These are phyloP conservation scores for Dentiscutata heterogama DNA, from an alignment of 371 early-diverging fungal species.

Conservation along the genomic window DNA sequence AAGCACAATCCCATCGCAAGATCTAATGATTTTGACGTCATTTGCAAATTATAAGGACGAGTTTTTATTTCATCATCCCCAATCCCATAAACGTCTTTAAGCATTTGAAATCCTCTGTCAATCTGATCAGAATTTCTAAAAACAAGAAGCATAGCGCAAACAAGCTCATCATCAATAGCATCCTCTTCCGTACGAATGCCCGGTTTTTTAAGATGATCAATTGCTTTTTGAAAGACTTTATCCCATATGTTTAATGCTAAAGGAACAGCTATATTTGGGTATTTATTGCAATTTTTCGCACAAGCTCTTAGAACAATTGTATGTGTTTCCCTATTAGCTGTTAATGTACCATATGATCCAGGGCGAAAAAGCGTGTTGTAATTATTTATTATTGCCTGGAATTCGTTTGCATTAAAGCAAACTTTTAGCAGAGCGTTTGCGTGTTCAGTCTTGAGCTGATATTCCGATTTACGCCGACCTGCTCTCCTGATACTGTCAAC, in stretches of 20 bases:
- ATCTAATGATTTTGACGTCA: constrained; percentile 1
- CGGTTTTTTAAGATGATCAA: neutral
- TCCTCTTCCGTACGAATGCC: neutral
- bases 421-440: constrained; percentile 56
- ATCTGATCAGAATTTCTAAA: neutral
- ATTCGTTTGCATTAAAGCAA: constrained; percentile 49
- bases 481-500: constrained; percentile 22
- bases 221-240: constrained; percentile 17
- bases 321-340: constrained; percentile 54
- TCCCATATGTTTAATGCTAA: constrained; percentile 53
- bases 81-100: constrained; percentile 9
- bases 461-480: constrained; percentile 47
- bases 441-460: constrained; percentile 46
- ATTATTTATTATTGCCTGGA: constrained; percentile 41
- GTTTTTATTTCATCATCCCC: neutral
- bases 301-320: constrained; percentile 52
- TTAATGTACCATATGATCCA: constrained; percentile 21
- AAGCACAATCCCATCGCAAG: constrained; percentile 15
- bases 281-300: constrained; percentile 23
- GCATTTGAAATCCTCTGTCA: neutral
- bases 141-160: neutral
- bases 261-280: constrained; percentile 43
- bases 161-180: constrained; percentile 11
- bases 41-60: neutral
- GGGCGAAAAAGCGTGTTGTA: constrained; percentile 49